Conservation (phyloP, 371 early-diverging fungal species). For the Mucor ambiguus region DNA sequence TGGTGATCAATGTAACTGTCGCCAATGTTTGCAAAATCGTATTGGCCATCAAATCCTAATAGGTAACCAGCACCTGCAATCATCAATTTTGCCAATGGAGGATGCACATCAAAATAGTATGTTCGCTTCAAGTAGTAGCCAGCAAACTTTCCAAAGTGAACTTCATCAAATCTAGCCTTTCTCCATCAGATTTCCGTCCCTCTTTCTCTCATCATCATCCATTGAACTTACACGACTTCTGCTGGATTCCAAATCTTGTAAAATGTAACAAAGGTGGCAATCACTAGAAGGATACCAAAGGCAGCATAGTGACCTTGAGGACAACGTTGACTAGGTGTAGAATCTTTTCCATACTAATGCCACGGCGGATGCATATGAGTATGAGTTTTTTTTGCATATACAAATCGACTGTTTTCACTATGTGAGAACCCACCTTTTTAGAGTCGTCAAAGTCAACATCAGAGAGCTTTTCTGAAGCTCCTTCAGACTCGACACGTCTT, state of each 20-base stretch:
- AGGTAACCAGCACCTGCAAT: conserved; percentile 85
- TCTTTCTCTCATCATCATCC: conserved; percentile 41
- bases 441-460: conserved; percentile 27
- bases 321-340: conserved; percentile 7
- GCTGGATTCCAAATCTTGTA: conserved; percentile 22
- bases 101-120: conserved; percentile 99
- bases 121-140: conserved; percentile 90
- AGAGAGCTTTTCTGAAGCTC: conserved; percentile 8
- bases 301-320: conserved; percentile 4
- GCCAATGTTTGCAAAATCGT: conserved; percentile 93
- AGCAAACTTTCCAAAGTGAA: conserved; percentile 99
- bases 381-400: background rate
- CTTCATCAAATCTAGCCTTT: conserved; percentile 80
- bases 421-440: conserved; percentile 17
- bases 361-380: background rate
- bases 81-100: conserved; percentile 98
- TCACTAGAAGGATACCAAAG: background rate
- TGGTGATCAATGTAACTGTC: conserved; percentile 85
- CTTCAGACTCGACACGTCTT: conserved; percentile 25
- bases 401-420: background rate
- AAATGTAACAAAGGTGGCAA: conserved; percentile 13
- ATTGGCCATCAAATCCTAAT: conserved; percentile 93
- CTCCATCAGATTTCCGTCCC: conserved; percentile 50
- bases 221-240: conserved; percentile 14
- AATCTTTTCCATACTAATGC: conserved; percentile 12